Evolutionary conservation across 345 rosid genomes (phyloP).

Genomic region (Aurinia saxatilis): DNA sequence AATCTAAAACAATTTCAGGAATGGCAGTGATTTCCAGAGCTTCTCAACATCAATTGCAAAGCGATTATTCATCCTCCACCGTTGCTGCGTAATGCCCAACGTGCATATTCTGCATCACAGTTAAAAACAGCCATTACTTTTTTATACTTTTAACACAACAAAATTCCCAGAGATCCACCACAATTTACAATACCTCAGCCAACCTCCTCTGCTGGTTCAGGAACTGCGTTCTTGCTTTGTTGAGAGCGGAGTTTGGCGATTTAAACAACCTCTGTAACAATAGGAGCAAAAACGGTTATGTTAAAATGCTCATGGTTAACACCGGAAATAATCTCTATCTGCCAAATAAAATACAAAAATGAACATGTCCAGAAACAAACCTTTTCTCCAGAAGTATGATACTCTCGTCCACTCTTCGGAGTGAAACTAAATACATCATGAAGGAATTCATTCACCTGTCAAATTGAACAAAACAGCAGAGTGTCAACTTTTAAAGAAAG

Average conservation of each 20-base stretch:
- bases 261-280: slow-evolving; percentile 55
- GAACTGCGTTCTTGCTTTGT: slow-evolving; percentile 83
- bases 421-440: slow-evolving; percentile 66
- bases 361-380: slow-evolving; percentile 24
- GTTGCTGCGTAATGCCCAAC: slow-evolving; percentile 25
- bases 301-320: not conserved
- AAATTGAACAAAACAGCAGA: not conserved
- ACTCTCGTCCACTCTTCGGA: slow-evolving; percentile 53
- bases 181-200: slow-evolving; percentile 40
- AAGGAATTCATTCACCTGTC: slow-evolving; percentile 82
- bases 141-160: not conserved
- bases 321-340: not conserved
- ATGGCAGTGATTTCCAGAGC: not conserved
- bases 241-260: slow-evolving; percentile 73
- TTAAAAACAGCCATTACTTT: not conserved
- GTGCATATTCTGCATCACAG: slow-evolving; percentile 23
- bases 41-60: not conserved
- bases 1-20: no score
- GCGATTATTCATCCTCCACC: slow-evolving; percentile 14
- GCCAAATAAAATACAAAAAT: not conserved
- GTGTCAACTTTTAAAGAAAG: not conserved
- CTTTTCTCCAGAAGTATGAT: slow-evolving; percentile 49
- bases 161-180: not conserved
- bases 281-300: not conserved
- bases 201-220: slow-evolving; percentile 81